phyloP scores from a whole-genome alignment of 352 stramenopile species.

The Globisporangium alternatum region DNA sequence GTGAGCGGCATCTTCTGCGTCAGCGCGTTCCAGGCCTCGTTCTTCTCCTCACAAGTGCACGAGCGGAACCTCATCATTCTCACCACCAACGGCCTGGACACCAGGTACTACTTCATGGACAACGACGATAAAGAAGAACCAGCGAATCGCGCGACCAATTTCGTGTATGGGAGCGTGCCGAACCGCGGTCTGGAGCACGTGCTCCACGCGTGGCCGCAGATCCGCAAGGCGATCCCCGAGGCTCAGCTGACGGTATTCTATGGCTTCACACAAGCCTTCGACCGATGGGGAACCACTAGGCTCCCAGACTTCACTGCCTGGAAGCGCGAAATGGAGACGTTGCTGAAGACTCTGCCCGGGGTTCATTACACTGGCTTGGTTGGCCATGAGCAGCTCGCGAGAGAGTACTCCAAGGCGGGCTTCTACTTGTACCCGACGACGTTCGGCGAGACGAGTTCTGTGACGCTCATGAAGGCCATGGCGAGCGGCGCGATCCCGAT shows the following conservation, averaged over 20 bases:
- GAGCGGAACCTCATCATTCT: constrained; percentile 42
- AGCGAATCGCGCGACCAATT: constrained; percentile 48
- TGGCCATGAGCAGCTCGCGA: constrained; percentile 63
- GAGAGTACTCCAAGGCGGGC: constrained; percentile 63
- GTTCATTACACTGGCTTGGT: constrained; percentile 82
- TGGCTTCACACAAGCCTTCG: constrained; percentile 80
- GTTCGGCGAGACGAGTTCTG: constrained; percentile 89
- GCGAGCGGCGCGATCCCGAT: constrained; percentile 87
- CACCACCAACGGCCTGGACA: constrained; percentile 75
- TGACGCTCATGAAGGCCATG: constrained; percentile 93
- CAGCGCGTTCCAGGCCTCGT: constrained; percentile 71
- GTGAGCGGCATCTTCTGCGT: constrained; percentile 79
- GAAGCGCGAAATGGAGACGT: constrained; percentile 41
- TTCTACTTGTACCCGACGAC: constrained; percentile 91
- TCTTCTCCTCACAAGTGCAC: constrained; percentile 40
- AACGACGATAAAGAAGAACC: constrained; percentile 32
- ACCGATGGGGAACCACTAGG: constrained; percentile 47
- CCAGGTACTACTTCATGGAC: constrained; percentile 48
- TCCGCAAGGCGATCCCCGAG: constrained; percentile 47
- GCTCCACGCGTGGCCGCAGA: constrained; percentile 67
- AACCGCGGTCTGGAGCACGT: constrained; percentile 73
- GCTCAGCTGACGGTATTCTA: constrained; percentile 86
- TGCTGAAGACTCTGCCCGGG: constrained; percentile 31
- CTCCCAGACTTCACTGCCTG: constrained; percentile 60
- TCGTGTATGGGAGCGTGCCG: constrained; percentile 87